These are phyloP conservation scores for Plantago major DNA, from an alignment of 257 asterid genomes.

Conservation along the genomic window DNA sequence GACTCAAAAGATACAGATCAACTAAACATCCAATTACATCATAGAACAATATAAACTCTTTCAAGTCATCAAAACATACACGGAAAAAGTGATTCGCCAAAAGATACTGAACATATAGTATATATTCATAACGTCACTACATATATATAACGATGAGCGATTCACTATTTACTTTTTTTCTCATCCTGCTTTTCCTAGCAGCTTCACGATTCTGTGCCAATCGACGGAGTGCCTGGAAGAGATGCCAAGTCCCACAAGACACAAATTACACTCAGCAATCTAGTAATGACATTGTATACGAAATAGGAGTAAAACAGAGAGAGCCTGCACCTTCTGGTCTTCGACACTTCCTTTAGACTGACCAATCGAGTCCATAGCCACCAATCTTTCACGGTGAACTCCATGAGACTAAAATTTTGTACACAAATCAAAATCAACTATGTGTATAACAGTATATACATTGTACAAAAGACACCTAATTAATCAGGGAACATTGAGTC, in stretches of 20 bases:
- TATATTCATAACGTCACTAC: no score
- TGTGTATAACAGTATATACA: no score
- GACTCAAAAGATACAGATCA: no score
- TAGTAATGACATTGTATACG: neutral
- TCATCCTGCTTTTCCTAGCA: conserved; percentile 86
- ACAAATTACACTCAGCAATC: neutral
- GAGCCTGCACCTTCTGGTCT: conserved; percentile 37
- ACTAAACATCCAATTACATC: no score
- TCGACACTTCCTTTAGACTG: conserved; percentile 28
- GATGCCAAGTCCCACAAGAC: conserved; percentile 3
- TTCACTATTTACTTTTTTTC: conserved; percentile 63
- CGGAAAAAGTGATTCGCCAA: no score
- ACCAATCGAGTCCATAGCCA: conserved; percentile 35
- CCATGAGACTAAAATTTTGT: conserved; percentile 28
- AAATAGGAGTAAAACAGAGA: neutral
- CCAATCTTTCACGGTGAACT: conserved; percentile 27
- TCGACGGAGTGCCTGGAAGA: conserved; percentile 67
- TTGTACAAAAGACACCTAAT: neutral
- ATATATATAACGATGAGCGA: neutral
- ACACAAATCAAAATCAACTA: conserved; percentile 21
- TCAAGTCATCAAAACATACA: no score
- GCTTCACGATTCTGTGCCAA: conserved; percentile 99
- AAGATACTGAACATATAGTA: no score
- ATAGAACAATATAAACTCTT: no score
- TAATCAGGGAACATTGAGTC: neutral